A percentile compares a stretch with the other conserved stretches of the same genome.
phyloP scores from a whole-genome alignment of 2,329 filamentous ascomycete species.

The Penicillium sp. region DNA sequence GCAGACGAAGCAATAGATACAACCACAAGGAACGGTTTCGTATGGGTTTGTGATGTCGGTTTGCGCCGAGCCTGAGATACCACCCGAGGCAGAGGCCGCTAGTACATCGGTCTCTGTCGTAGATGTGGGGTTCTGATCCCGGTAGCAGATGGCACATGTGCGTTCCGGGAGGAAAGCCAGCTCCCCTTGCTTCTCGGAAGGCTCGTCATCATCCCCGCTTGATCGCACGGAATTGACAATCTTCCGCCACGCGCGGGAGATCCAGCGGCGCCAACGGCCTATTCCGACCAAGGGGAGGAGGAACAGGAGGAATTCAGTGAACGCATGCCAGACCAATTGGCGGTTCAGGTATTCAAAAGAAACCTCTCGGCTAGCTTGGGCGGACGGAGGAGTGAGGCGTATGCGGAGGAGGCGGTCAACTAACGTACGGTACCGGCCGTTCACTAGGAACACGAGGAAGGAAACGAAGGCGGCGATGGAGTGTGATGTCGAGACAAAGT shows the following conservation, averaged over 20 bases:
- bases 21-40: conserved; percentile 83
- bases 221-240: conserved; percentile 65
- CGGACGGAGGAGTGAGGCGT: conserved; percentile 80
- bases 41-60: conserved; percentile 98
- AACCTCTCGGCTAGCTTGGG: conserved; percentile 84
- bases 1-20: conserved; percentile 95
- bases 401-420: conserved; percentile 83
- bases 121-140: conserved; percentile 77
- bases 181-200: conserved; percentile 64
- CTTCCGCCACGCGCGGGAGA: conserved; percentile 83
- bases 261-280: conserved; percentile 86
- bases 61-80: conserved; percentile 82
- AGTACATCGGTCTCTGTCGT: conserved; percentile 76
- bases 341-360: conserved; percentile 97
- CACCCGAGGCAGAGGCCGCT: conserved; percentile 66
- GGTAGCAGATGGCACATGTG: conserved; percentile 96
- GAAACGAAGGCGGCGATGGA: conserved; percentile 79
- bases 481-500: conserved; percentile 70
- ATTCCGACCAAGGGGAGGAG: conserved; percentile 96
- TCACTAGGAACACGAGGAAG: conserved; percentile 87
- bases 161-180: conserved; percentile 84
- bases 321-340: conserved; percentile 99
- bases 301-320: conserved; percentile 97
- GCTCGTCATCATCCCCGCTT: conserved; percentile 51
- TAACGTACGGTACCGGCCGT: conserved; percentile 87